Evolutionary conservation across 345 rosid species (phyloP).

Genomic region (Viola odorata): DNA sequence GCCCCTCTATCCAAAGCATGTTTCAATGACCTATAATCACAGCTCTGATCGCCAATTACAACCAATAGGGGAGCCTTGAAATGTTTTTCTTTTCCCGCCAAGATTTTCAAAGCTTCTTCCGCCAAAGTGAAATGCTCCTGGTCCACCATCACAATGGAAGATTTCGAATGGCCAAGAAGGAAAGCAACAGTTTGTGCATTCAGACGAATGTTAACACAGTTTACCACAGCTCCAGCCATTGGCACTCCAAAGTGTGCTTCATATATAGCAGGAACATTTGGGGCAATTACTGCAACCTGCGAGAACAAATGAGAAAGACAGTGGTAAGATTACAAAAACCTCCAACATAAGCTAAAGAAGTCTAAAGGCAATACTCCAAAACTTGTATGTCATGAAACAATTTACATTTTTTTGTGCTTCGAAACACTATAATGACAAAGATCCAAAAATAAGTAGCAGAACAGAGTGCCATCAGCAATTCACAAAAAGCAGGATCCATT

Average conservation of each 20-base stretch:
- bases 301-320: constrained; percentile 5
- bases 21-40: constrained; percentile 46
- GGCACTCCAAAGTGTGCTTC: constrained; percentile 96
- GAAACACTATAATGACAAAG: no score
- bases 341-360: neutral
- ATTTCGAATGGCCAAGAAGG: constrained; percentile 68
- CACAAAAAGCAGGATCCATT: no score
- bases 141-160: constrained; percentile 68
- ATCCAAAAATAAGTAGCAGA: neutral
- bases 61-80: constrained; percentile 57
- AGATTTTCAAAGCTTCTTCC: constrained; percentile 62
- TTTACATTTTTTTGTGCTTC: no score
- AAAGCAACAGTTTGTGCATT: constrained; percentile 71
- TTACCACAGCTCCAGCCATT: constrained; percentile 85
- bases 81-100: constrained; percentile 38
- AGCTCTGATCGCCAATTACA: constrained; percentile 69
- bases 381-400: neutral
- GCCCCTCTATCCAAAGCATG: constrained; percentile 69
- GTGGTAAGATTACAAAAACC: neutral
- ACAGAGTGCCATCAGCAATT: neutral
- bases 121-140: constrained; percentile 73
- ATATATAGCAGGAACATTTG: constrained; percentile 73
- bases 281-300: constrained; percentile 84
- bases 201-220: constrained; percentile 69
- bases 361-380: neutral